Base-by-base conservation (phyloP, 805 yeast genomes). In the Candida jianshihensis region DNA sequence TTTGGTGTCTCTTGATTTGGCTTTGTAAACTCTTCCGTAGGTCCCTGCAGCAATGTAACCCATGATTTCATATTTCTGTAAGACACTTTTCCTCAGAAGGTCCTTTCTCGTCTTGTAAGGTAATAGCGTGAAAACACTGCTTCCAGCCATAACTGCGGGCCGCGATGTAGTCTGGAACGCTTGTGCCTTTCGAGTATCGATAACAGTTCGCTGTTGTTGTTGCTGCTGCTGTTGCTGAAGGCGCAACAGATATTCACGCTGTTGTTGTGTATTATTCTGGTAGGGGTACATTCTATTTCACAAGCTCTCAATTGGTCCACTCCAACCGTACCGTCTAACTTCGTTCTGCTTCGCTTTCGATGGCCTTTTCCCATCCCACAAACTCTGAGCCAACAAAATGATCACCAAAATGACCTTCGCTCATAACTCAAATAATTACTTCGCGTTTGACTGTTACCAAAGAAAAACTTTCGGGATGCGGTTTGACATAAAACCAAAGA, bases 41-140 rank as follows among this genome's bases (percentile, higher is more conserved):
- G 98, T 92, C 27, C 98, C 98, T 1, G 98, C 96, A 1, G 98
- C 98, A 40, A 92, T 92, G 59, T 92, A 92, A 0, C 98, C 98
- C 14, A 88, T 61, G 41, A 92, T 81, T 43, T 82, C 89, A 60
- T 89, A 92, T 48, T 81, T 82, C 35, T 81, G 80, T n/a, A 87
- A 62, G 4, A 92, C 96, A 3, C 84, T 78, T 21, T 75, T 69
- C 35, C 96, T 62, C 12, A 73, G 60, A 19, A 71, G 58, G 53
- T 87, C 96, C 51, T 75, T 73, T 28, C 90, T 66, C 17, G 64
- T 59, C 46, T 75, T 72, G 53, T 81, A 82, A 0, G 80, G 78
- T 1, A 66, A 73, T 19, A 76, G 64, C 0, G 81, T 66, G 49
- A 75, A 72, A 19, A 73, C 71, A 37, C 66, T 70, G 35, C 64